Percentiles rank a stretch among this genome's conserved stretches.
Conservation (phyloP, 2,329 filamentous ascomycete genomes). For the Fusarium sp. region DNA sequence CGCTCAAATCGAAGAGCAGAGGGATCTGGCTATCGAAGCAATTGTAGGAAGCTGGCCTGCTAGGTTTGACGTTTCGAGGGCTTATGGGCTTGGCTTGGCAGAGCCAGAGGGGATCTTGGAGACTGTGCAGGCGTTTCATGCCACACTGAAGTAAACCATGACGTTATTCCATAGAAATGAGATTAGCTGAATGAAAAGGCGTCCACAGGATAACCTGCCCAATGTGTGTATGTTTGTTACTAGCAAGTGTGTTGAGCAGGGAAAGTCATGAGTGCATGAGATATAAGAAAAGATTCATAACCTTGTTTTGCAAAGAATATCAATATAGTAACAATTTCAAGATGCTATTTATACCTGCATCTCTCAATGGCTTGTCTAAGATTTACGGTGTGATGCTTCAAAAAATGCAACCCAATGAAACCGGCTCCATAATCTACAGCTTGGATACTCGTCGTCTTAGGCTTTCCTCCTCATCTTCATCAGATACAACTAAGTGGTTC, state of each 20-base stretch:
- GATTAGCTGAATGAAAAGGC: background rate
- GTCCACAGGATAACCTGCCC: background rate
- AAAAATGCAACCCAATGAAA: background rate
- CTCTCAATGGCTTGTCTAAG: background rate
- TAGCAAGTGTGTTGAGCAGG: background rate
- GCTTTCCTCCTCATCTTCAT: constrained; percentile 5
- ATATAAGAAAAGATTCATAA: background rate
- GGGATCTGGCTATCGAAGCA: constrained; percentile 58
- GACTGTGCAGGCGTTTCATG: background rate
- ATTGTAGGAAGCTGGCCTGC: constrained; percentile 67
- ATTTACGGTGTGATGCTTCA: background rate
- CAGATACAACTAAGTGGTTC: constrained; percentile 37
- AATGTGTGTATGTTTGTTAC: background rate
- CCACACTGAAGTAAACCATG: background rate
- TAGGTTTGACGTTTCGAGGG: constrained; percentile 61
- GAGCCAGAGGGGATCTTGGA: background rate
- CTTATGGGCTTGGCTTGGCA: constrained; percentile 63
- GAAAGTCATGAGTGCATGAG: background rate
- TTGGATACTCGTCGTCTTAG: background rate
- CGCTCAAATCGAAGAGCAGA: constrained; percentile 57
- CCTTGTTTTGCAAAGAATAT: background rate
- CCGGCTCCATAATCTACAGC: background rate
- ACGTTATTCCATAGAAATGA: background rate
- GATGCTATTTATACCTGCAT: background rate
- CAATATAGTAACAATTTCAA: background rate